A percentile compares a stretch with the other conserved stretches of the same genome.
Conservation (phyloP, 495 filamentous ascomycete species). For the Neurospora sp. region DNA sequence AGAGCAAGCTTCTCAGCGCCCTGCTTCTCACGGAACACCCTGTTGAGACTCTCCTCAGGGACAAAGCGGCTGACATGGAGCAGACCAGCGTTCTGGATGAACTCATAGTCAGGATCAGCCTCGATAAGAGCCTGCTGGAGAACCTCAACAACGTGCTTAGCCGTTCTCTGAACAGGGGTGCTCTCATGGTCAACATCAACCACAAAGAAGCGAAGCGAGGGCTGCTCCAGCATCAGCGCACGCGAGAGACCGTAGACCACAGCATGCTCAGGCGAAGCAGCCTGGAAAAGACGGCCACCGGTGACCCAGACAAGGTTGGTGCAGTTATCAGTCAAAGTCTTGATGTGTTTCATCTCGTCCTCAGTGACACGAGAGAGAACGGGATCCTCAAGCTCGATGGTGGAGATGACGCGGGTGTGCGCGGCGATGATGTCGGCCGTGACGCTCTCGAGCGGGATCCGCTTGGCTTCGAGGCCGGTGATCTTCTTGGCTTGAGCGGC, state of each 20-base stretch:
- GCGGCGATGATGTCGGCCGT: constrained; percentile 4
- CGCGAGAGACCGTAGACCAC: constrained; percentile 19
- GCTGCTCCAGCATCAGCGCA: constrained; percentile 19
- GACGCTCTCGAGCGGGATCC: neutral
- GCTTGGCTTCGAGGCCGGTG: neutral
- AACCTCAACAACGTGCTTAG: constrained; percentile 11
- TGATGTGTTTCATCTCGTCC: constrained; percentile 5
- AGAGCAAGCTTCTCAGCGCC: constrained; percentile 15
- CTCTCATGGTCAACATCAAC: constrained; percentile 16
- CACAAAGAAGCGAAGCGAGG: constrained; percentile 17
- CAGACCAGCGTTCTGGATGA: constrained; percentile 17
- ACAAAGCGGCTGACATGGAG: constrained; percentile 16
- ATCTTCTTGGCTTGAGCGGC: neutral
- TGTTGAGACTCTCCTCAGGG: constrained; percentile 12
- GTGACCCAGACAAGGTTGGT: constrained; percentile 28
- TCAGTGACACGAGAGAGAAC: neutral
- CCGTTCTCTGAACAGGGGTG: neutral
- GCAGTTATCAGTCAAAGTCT: constrained; percentile 21
- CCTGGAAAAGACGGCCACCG: neutral
- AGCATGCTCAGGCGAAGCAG: constrained; percentile 15
- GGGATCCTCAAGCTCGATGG: neutral
- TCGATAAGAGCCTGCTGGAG: constrained; percentile 9
- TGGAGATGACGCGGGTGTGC: constrained; percentile 2
- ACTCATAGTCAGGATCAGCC: constrained; percentile 19
- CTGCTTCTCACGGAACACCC: constrained; percentile 7